Conservation (phyloP, 176 grass and related monocot genomes). For the Tillandsia leiboldiana region DNA sequence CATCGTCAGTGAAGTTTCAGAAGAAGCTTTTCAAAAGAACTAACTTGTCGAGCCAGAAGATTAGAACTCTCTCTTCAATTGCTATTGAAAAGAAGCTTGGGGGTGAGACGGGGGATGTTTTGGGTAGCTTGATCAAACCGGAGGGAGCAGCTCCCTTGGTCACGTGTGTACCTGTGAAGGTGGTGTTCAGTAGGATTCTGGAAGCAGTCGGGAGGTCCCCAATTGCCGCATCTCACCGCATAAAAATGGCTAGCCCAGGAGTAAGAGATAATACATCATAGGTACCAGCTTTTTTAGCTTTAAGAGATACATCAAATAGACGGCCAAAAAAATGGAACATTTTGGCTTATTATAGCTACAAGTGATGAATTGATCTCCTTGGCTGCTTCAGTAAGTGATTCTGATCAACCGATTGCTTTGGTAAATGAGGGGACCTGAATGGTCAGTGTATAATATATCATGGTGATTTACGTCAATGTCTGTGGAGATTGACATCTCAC, state of each 20-base stretch:
- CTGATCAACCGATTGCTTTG: neutral
- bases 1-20: conserved; percentile 31
- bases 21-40: conserved; percentile 67
- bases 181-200: conserved; percentile 92
- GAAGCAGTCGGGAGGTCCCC: conserved; percentile 81
- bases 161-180: conserved; percentile 82
- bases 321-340: neutral
- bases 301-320: neutral
- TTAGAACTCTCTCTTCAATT: conserved; percentile 52
- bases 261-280: conserved; percentile 36
- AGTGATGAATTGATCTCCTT: neutral
- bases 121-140: conserved; percentile 54
- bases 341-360: neutral
- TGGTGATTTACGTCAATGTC: neutral
- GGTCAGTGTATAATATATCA: conserved; percentile 8
- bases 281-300: neutral
- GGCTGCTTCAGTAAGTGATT: neutral
- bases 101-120: conserved; percentile 29
- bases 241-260: conserved; percentile 51
- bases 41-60: conserved; percentile 57
- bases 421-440: neutral
- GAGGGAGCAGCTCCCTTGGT: conserved; percentile 58
- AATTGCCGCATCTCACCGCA: conserved; percentile 26
- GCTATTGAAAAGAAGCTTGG: conserved; percentile 38
- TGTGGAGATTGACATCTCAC: neutral